Conservation (phyloP, 2,329 filamentous ascomycete genomes). For the Cladosporium sp. region DNA sequence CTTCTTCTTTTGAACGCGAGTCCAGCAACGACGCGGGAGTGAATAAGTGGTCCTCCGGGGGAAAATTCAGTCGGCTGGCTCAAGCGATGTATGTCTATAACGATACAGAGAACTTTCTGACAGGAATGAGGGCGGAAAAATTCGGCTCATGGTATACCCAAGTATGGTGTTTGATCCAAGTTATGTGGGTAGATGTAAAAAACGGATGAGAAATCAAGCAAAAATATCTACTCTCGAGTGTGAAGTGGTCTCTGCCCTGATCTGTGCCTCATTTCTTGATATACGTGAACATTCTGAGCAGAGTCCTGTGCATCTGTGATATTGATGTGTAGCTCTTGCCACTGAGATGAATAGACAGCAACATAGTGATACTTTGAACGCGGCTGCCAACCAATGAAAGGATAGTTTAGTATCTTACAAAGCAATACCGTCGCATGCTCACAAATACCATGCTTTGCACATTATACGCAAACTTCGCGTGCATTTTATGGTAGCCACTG, state of each 20-base stretch:
- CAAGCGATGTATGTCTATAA: conserved; percentile 13
- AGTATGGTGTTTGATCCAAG: conserved; percentile 16
- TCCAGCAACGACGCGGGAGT: conserved; percentile 17
- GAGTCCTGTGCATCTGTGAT: neutral
- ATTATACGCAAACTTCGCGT: neutral
- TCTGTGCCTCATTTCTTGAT: neutral
- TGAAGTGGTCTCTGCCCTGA: neutral
- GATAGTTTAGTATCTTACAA: neutral
- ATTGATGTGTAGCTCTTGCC: neutral
- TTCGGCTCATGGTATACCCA: conserved; percentile 18
- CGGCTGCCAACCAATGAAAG: neutral
- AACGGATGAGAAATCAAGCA: neutral
- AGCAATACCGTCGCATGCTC: neutral
- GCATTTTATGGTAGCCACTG: neutral
- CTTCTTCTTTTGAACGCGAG: conserved; percentile 9
- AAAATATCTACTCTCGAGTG: neutral
- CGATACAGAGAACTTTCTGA: conserved; percentile 15
- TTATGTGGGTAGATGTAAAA: conserved; percentile 6
- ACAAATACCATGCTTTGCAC: neutral
- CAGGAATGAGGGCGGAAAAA: neutral
- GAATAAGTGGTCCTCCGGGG: conserved; percentile 22
- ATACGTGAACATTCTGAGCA: neutral
- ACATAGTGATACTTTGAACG: neutral
- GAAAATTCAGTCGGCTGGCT: conserved; percentile 8
- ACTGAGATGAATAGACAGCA: neutral